Percentiles rank a stretch among this genome's conserved stretches.
These are phyloP conservation scores for Solanum pinnatisectum DNA, from an alignment of 257 asterid genomes.

Conservation along the genomic window DNA sequence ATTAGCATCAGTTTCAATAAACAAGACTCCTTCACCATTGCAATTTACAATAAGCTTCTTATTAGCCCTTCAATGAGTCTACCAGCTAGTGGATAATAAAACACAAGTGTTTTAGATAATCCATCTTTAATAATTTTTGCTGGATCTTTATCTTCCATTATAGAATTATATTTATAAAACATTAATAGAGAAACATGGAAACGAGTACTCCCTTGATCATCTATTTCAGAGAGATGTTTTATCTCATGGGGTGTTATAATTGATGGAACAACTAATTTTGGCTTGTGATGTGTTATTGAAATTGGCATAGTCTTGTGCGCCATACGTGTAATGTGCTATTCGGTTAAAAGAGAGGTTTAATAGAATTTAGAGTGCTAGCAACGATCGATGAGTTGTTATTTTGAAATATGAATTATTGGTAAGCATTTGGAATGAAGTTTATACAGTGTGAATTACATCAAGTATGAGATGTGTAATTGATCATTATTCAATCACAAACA, in stretches of 20 bases:
- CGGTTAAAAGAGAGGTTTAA: background rate
- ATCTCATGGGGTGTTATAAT: background rate
- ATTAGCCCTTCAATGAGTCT: background rate
- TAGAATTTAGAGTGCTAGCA: too few relatives aligned
- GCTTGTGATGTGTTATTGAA: background rate
- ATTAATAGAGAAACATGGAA: background rate
- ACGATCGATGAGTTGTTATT: too few relatives aligned
- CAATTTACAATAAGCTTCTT: constrained; percentile 6
- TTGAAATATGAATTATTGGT: background rate
- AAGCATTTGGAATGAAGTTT: background rate
- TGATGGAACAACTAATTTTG: background rate
- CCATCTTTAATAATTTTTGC: background rate
- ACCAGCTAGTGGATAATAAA: constrained; percentile 15
- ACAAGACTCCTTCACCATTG: constrained; percentile 5
- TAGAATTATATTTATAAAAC: background rate
- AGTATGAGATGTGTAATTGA: background rate
- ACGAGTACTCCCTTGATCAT: background rate
- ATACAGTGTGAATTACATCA: background rate
- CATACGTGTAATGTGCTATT: background rate
- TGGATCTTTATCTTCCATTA: background rate
- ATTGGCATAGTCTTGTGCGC: background rate
- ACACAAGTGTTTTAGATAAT: constrained; percentile 4
- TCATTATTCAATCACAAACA: background rate
- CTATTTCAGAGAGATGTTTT: background rate
- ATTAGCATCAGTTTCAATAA: constrained; percentile 2